These are phyloP conservation scores for Penicillium paxilli DNA, from an alignment of 495 filamentous ascomycete species.

Conservation along the genomic window DNA sequence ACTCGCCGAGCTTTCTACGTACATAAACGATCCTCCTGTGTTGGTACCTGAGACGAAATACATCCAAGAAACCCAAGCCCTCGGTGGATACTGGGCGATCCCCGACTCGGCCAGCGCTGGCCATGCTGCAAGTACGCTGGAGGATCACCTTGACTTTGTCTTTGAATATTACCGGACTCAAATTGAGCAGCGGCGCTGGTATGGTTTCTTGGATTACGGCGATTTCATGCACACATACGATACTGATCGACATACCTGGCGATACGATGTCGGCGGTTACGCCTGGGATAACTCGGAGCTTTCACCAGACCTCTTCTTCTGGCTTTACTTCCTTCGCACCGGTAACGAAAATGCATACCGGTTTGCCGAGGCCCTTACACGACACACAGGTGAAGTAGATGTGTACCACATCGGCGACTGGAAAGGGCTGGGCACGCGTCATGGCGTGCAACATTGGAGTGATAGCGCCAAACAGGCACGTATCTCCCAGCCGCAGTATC, in stretches of 20 bases:
- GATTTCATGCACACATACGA: constrained; percentile 55
- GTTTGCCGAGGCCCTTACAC: constrained; percentile 48
- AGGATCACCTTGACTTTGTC: constrained; percentile 42
- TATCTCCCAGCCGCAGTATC: constrained; percentile 45
- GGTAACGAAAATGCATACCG: constrained; percentile 44
- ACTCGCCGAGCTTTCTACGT: constrained; percentile 25
- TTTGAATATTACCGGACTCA: constrained; percentile 46
- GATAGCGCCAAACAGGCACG: constrained; percentile 53
- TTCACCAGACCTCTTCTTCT: constrained; percentile 52
- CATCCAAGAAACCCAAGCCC: constrained; percentile 40
- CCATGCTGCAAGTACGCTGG: constrained; percentile 22
- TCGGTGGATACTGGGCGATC: constrained; percentile 42
- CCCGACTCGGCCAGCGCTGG: background rate
- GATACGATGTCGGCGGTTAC: constrained; percentile 53
- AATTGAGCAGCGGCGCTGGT: constrained; percentile 46
- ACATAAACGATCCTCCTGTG: constrained; percentile 37
- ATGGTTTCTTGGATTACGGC: constrained; percentile 53
- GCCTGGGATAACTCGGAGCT: constrained; percentile 58
- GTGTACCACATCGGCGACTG: constrained; percentile 48
- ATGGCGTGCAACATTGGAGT: constrained; percentile 51
- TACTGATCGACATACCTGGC: constrained; percentile 47
- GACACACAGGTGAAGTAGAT: constrained; percentile 52
- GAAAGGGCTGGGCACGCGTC: constrained; percentile 50
- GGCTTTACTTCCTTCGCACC: constrained; percentile 52
- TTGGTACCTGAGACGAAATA: constrained; percentile 36